These are phyloP conservation scores for Cyclotella sp. DNA, from an alignment of 108 stramenopile genomes.

Conservation along the genomic window DNA sequence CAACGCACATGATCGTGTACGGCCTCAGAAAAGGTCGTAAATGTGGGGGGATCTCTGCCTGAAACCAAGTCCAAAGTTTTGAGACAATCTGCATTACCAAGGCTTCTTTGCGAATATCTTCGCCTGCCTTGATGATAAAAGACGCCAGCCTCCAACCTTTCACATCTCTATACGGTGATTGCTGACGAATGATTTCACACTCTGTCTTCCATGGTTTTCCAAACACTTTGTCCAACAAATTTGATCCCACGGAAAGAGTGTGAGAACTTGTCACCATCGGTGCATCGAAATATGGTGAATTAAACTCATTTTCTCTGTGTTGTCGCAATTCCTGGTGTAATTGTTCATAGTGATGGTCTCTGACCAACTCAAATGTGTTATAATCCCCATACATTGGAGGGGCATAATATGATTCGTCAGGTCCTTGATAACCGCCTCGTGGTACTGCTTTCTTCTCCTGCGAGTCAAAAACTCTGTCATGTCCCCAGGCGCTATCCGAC, in stretches of 20 bases:
- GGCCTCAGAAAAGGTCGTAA: slow-evolving; percentile 81
- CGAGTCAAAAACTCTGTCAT: background rate
- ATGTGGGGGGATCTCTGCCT: slow-evolving; percentile 72
- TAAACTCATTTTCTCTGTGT: slow-evolving; percentile 33
- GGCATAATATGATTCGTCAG: slow-evolving; percentile 23
- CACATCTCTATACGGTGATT: slow-evolving; percentile 79
- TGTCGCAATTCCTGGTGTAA: slow-evolving; percentile 68
- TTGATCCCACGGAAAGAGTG: slow-evolving; percentile 39
- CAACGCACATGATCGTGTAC: slow-evolving; percentile 91
- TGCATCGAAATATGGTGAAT: slow-evolving; percentile 12
- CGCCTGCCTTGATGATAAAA: slow-evolving; percentile 90
- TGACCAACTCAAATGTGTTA: slow-evolving; percentile 59
- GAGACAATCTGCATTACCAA: slow-evolving; percentile 89
- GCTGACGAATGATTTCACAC: slow-evolving; percentile 73
- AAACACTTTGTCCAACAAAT: slow-evolving; percentile 75
- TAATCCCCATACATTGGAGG: slow-evolving; percentile 32
- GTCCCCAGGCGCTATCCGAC: slow-evolving; percentile 16
- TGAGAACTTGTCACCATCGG: slow-evolving; percentile 18
- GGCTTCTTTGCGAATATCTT: slow-evolving; percentile 90
- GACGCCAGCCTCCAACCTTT: slow-evolving; percentile 85
- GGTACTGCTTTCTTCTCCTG: slow-evolving; percentile 35
- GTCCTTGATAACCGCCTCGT: slow-evolving; percentile 45
- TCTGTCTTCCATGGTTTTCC: slow-evolving; percentile 76
- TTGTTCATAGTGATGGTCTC: slow-evolving; percentile 70
- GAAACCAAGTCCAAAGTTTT: slow-evolving; percentile 80